These are phyloP conservation scores for Davidsoniella virescens DNA, from an alignment of 2,329 filamentous ascomycete species.

Conservation along the genomic window DNA sequence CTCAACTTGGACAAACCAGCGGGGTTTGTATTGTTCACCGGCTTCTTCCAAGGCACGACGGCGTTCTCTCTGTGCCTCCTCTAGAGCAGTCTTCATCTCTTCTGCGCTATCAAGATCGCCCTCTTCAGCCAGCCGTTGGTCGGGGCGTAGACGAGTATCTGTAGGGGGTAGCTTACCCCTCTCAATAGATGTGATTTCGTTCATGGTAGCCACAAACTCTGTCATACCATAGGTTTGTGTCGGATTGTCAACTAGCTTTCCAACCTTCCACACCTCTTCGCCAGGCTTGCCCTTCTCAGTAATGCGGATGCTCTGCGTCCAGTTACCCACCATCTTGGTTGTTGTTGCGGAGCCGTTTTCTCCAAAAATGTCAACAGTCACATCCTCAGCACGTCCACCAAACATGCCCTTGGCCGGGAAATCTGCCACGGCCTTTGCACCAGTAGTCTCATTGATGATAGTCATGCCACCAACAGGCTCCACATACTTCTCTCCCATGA, in stretches of 20 bases:
- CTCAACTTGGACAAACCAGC: conserved; percentile 70
- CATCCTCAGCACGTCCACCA: conserved; percentile 81
- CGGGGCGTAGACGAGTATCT: conserved; percentile 68
- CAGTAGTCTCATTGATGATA: conserved; percentile 67
- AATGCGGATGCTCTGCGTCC: conserved; percentile 59
- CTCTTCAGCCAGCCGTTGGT: conserved; percentile 71
- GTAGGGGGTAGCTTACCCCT: conserved; percentile 58
- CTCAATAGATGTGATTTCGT: conserved; percentile 75
- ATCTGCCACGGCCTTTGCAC: conserved; percentile 68
- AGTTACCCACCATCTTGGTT: conserved; percentile 60
- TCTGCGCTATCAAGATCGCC: conserved; percentile 75
- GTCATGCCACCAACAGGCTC: conserved; percentile 87
- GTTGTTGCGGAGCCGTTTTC: conserved; percentile 48
- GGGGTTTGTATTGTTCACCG: conserved; percentile 55
- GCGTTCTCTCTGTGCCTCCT: conserved; percentile 68
- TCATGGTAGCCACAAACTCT: conserved; percentile 67
- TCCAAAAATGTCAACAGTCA: conserved; percentile 58
- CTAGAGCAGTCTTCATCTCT: conserved; percentile 62
- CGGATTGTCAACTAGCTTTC: conserved; percentile 62
- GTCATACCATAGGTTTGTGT: conserved; percentile 77
- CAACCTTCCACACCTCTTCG: conserved; percentile 62
- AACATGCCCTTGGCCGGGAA: conserved; percentile 97
- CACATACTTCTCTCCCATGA: conserved; percentile 95
- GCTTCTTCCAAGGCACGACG: conserved; percentile 59
- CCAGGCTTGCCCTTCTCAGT: conserved; percentile 40